phyloP scores from a whole-genome alignment of 192 early-diverging fungal species.

The Umbelopsis sp. region DNA sequence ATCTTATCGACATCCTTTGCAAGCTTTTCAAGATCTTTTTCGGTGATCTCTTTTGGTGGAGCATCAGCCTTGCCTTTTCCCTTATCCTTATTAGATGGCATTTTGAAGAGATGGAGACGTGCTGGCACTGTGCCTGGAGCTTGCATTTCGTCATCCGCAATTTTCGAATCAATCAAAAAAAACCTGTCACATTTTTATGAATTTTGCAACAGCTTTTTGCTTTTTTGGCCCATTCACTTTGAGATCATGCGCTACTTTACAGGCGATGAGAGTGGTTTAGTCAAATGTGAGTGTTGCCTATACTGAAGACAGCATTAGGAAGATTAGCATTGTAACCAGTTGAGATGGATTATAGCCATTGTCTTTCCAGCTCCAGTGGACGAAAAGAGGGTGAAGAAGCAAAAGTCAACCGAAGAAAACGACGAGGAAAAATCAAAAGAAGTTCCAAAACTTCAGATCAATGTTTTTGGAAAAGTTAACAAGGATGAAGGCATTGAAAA shows the following conservation, averaged over 20 bases:
- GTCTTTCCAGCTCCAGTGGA: slow-evolving; percentile 26
- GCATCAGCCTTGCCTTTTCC: slow-evolving; percentile 15
- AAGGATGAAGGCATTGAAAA: slow-evolving; percentile 28
- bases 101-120: background rate
- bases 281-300: slow-evolving; percentile 41
- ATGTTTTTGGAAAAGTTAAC: slow-evolving; percentile 23
- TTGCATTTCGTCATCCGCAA: background rate
- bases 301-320: background rate
- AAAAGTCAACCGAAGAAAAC: slow-evolving; percentile 15
- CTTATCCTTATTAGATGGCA: background rate
- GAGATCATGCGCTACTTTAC: slow-evolving; percentile 35
- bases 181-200: slow-evolving; percentile 13
- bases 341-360: slow-evolving; percentile 5
- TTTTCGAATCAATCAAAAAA: background rate
- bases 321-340: background rate
- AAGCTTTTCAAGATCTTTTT: slow-evolving; percentile 27
- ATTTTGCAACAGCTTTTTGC: no score
- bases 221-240: background rate
- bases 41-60: slow-evolving; percentile 7
- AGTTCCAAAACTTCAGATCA: slow-evolving; percentile 16
- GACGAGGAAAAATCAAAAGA: slow-evolving; percentile 20
- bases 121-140: background rate
- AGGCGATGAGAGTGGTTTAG: slow-evolving; percentile 42
- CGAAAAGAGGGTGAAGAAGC: slow-evolving; percentile 18
- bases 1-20: slow-evolving; percentile 22